phyloP scores from a whole-genome alignment of 768 basidiomycete genomes.

The Mycena maculata region DNA sequence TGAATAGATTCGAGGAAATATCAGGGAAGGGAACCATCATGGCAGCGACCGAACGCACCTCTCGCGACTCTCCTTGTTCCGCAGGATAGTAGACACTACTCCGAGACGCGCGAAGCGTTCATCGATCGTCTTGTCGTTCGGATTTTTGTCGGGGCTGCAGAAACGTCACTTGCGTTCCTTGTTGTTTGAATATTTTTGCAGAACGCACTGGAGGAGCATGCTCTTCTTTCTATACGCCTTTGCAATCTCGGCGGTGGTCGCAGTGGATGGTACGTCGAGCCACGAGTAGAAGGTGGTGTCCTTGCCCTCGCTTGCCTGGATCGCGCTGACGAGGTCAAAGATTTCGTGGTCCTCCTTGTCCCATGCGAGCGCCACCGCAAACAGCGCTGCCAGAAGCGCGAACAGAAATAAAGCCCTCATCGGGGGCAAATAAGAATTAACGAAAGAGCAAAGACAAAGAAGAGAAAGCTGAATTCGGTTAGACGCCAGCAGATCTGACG shows the following conservation, averaged over 20 bases:
- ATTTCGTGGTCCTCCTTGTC: slow-evolving; percentile 96
- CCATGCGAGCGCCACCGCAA: slow-evolving; percentile 71
- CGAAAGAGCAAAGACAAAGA: slow-evolving; percentile 49
- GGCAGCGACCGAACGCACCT: slow-evolving; percentile 61
- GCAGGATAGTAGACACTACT: slow-evolving; percentile 84
- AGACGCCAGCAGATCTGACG: slow-evolving; percentile 1
- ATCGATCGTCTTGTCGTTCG: slow-evolving; percentile 80
- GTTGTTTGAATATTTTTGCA: background rate
- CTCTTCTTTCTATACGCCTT: slow-evolving; percentile 95
- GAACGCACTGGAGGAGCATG: slow-evolving; percentile 85
- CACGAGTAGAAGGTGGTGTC: slow-evolving; percentile 97
- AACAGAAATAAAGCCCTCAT: slow-evolving; percentile 28
- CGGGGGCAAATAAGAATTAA: slow-evolving; percentile 46
- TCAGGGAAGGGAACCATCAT: too few relatives aligned
- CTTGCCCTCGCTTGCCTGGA: slow-evolving; percentile 89
- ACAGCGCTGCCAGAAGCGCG: slow-evolving; percentile 58
- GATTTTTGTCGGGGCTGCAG: slow-evolving; percentile 94
- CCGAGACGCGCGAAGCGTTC: slow-evolving; percentile 95
- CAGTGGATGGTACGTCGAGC: slow-evolving; percentile 83
- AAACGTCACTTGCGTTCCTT: background rate
- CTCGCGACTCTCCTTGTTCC: slow-evolving; percentile 79
- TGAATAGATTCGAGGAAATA: slow-evolving; percentile 12
- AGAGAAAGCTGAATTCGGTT: background rate
- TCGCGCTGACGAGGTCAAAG: slow-evolving; percentile 88
- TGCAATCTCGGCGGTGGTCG: slow-evolving; percentile 79